Base-by-base conservation (phyloP, 768 basidiomycete species). In the Scleroderma bovista region DNA sequence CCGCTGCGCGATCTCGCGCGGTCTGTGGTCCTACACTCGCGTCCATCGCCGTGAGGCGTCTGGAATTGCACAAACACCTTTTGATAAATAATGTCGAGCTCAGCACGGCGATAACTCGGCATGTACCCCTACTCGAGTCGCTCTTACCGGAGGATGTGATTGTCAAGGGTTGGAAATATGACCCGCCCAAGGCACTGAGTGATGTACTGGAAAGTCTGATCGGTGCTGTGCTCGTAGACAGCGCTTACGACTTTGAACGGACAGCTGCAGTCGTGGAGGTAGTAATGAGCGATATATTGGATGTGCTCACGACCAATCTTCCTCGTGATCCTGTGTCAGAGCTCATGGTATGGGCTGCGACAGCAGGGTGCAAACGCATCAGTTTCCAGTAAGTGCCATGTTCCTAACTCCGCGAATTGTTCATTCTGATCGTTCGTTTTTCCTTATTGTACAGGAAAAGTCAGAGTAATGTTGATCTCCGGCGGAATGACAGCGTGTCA, bases 201-300 rank as follows among this genome's bases (percentile, higher is more conserved):
- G 93, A 95, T 60, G 78, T 91, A 4, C 75, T 94, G 47, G 93
- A 95, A 67, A 87, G 90, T 47, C 68, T 94, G 6, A 70, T 93
- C 31, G 93, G 90, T 1, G 91, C 89, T 2, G 72, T 95, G 17
- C 76, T 95, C 24, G 77, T 94, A 38, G 93, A 95, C 66, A 79
- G 81, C 5, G 81, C 76, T 5, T 89, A 84, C 60, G 69, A 89
- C 54, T 83, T 87, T 52, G 88, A 90, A 45, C 78, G 73, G 51
- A 80, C 83, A 3, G 76, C 77, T 15, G 70, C 70, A 0, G 73
- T 91, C 16, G 75, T 83, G 19, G 79, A 84, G 62, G 55, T 70
- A 39, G 68, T 82, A 19, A 85, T 93, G 80, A 71, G 72, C 22
- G 86, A 87, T 37, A 70, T 93, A 3, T 65, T 94, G 24, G 74